Evolutionary conservation across 1,284 basidiomycete genomes (phyloP).

Genomic region (Cryptococcus jaspeensis): DNA sequence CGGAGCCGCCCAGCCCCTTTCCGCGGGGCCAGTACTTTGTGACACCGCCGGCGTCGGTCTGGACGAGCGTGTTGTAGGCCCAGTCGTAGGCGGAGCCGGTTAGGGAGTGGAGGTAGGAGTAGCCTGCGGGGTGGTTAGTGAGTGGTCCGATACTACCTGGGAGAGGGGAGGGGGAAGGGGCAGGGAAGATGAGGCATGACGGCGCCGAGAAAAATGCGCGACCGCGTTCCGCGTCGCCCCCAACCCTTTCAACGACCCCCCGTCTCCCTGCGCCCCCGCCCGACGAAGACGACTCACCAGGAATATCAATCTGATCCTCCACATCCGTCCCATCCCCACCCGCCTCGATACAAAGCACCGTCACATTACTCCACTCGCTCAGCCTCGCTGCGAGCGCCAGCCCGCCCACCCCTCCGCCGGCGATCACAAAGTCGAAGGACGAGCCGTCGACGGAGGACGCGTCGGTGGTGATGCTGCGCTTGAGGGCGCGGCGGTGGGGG

Average conservation of each 20-base stretch:
- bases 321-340: constrained; percentile 62
- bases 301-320: constrained; percentile 51
- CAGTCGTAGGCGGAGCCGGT: constrained; percentile 61
- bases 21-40: constrained; percentile 60
- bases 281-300: constrained; percentile 53
- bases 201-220: too few species aligned
- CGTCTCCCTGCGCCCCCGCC: too few species aligned
- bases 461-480: constrained; percentile 34
- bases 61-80: constrained; percentile 60
- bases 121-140: constrained; percentile 21
- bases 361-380: constrained; percentile 65
- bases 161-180: background rate
- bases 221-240: too few species aligned
- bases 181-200: too few species aligned
- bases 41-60: constrained; percentile 43
- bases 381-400: constrained; percentile 69
- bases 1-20: constrained; percentile 67
- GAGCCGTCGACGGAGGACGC: constrained; percentile 26
- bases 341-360: constrained; percentile 71
- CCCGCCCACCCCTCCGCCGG: constrained; percentile 67
- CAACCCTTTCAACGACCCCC: too few species aligned
- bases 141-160: background rate
- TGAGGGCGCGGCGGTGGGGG: constrained; percentile 29
- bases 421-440: constrained; percentile 50
- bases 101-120: constrained; percentile 45